Evolutionary conservation across 2,329 filamentous ascomycete genomes (phyloP).

Genomic region (Gaeumannomyces sp.): DNA sequence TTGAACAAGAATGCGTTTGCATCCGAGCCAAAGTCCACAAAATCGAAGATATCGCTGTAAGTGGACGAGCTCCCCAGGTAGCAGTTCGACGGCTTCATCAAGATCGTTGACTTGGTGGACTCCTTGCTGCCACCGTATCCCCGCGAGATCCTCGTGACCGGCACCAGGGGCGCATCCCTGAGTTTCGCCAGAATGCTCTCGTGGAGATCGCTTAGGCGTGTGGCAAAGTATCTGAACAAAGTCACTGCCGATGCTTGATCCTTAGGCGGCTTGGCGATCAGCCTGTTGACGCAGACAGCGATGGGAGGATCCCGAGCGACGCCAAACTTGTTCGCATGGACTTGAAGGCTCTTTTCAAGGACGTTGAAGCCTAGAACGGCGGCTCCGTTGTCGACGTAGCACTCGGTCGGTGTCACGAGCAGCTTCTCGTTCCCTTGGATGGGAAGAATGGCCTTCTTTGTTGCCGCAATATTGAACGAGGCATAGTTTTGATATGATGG

Average conservation of each 20-base stretch:
- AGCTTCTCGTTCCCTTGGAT: constrained; percentile 59
- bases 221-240: constrained; percentile 79
- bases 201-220: constrained; percentile 67
- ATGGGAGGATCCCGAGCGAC: constrained; percentile 79
- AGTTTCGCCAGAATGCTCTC: constrained; percentile 54
- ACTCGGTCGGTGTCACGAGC: constrained; percentile 67
- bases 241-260: constrained; percentile 59
- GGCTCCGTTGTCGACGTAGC: constrained; percentile 75
- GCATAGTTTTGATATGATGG: constrained; percentile 73
- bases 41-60: constrained; percentile 92
- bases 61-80: constrained; percentile 68
- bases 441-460: constrained; percentile 61
- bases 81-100: constrained; percentile 64
- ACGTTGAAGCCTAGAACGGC: constrained; percentile 76
- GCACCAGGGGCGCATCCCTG: constrained; percentile 63
- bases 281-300: constrained; percentile 63
- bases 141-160: constrained; percentile 38
- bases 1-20: constrained; percentile 85
- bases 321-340: constrained; percentile 78
- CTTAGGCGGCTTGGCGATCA: constrained; percentile 67
- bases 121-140: constrained; percentile 30
- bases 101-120: constrained; percentile 33
- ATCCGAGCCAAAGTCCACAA: constrained; percentile 85
- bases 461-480: constrained; percentile 50
- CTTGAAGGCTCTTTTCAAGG: constrained; percentile 66